Conservation (phyloP, 2,329 filamentous ascomycete species). For the Neocucurbitaria cava region DNA sequence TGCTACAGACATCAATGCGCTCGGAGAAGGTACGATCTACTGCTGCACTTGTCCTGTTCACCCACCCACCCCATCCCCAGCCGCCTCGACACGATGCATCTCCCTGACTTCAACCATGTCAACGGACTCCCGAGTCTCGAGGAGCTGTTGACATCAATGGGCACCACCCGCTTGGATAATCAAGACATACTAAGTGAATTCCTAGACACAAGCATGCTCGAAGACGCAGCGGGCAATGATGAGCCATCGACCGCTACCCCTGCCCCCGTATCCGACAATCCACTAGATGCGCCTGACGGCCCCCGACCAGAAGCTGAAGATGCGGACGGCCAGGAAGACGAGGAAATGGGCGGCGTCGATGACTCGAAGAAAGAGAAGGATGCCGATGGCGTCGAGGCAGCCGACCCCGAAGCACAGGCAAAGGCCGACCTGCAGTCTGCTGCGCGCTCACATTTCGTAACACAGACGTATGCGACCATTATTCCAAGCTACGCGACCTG, state of each 20-base stretch:
- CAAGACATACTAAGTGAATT: slow-evolving; percentile 7
- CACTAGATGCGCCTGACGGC: slow-evolving; percentile 72
- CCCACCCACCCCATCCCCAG: slow-evolving; percentile 1
- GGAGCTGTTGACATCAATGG: neutral
- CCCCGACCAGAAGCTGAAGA: slow-evolving; percentile 66
- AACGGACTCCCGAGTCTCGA: neutral
- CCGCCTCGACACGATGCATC: slow-evolving; percentile 14
- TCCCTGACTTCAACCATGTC: neutral
- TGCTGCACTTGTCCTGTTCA: neutral
- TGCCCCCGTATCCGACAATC: slow-evolving; percentile 65
- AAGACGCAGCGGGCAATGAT: slow-evolving; percentile 52
- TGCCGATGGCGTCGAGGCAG: slow-evolving; percentile 36
- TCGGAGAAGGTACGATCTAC: slow-evolving; percentile 42
- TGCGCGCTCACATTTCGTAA: slow-evolving; percentile 88
- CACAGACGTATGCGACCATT: slow-evolving; percentile 94
- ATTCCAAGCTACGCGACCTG: slow-evolving; percentile 97
- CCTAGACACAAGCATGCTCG: slow-evolving; percentile 66
- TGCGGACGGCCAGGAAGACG: slow-evolving; percentile 69
- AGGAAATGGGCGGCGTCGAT: slow-evolving; percentile 65
- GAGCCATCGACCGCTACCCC: slow-evolving; percentile 67
- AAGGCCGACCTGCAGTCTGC: slow-evolving; percentile 85
- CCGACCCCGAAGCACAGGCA: slow-evolving; percentile 64
- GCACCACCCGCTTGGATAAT: neutral
- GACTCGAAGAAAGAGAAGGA: slow-evolving; percentile 50
- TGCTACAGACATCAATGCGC: slow-evolving; percentile 29